These are phyloP conservation scores for Gossypium lobatum DNA, from an alignment of 441 rosid genomes.

Conservation along the genomic window DNA sequence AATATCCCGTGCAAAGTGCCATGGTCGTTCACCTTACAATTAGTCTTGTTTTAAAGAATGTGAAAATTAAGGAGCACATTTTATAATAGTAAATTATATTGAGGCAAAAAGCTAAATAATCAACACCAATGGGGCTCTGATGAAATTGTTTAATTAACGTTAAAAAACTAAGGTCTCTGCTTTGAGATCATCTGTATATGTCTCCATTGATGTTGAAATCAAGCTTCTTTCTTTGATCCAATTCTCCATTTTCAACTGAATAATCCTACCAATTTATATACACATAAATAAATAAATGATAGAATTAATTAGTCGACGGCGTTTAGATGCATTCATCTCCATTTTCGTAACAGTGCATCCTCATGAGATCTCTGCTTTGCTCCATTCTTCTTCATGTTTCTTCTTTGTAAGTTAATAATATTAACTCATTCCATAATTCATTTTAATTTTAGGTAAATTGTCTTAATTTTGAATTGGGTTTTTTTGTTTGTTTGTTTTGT, in stretches of 20 bases:
- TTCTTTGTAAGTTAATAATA: conserved; percentile 49
- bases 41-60: background rate
- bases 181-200: background rate
- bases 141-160: background rate
- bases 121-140: background rate
- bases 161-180: background rate
- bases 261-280: background rate
- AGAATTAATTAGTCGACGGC: conserved; percentile 25
- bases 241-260: background rate
- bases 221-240: background rate
- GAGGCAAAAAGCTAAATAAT: background rate
- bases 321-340: conserved; percentile 50
- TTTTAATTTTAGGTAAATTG: background rate
- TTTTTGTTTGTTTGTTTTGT: no score
- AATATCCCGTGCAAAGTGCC: no score
- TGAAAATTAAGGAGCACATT: background rate
- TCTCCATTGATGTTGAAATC: background rate
- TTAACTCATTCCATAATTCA: background rate
- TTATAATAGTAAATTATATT: background rate
- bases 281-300: background rate
- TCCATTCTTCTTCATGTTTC: conserved; percentile 76
- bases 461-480: background rate
- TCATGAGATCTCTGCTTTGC: conserved; percentile 62
- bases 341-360: conserved; percentile 65
- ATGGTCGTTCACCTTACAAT: no score